Conservation (phyloP, 2,329 filamentous ascomycete species). For the Trichoderma sp. region DNA sequence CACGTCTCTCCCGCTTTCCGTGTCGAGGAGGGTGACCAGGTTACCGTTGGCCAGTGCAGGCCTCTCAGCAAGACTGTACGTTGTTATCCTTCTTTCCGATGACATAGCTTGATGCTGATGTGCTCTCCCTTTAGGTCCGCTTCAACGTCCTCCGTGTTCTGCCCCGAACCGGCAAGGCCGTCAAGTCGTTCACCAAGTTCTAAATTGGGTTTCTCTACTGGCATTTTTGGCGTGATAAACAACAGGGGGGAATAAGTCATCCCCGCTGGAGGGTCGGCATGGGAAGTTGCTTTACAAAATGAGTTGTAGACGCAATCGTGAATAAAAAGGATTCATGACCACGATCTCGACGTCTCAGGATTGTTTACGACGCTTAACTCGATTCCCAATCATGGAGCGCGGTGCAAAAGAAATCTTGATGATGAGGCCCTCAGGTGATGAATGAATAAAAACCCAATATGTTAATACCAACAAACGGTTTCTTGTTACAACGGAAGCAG, state of each 20-base stretch:
- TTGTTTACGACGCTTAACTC: constrained; percentile 18
- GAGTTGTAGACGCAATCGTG: constrained; percentile 45
- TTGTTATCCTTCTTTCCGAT: constrained; percentile 29
- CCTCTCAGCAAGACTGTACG: constrained; percentile 99
- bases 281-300: constrained; percentile 41
- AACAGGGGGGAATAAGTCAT: constrained; percentile 37
- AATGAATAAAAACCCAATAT: constrained; percentile 14
- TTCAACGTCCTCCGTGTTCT: constrained; percentile 99
- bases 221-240: constrained; percentile 56
- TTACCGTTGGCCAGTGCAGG: constrained; percentile 99
- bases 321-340: constrained; percentile 43
- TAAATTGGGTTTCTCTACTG: constrained; percentile 58
- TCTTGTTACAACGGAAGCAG: not conserved
- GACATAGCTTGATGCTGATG: constrained; percentile 26
- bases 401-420: constrained; percentile 12
- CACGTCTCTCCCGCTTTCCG: constrained; percentile 99
- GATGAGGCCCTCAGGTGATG: constrained; percentile 12
- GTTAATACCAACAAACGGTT: not conserved
- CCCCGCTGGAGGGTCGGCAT: constrained; percentile 40
- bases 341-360: constrained; percentile 27
- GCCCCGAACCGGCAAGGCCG: constrained; percentile 92
- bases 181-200: constrained; percentile 99
- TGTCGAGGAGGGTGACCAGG: constrained; percentile 99
- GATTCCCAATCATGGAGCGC: constrained; percentile 18
- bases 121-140: constrained; percentile 63